Base-by-base conservation (phyloP, 2,329 filamentous ascomycete species). In the Immersiporthe knoxdaviesiana region DNA sequence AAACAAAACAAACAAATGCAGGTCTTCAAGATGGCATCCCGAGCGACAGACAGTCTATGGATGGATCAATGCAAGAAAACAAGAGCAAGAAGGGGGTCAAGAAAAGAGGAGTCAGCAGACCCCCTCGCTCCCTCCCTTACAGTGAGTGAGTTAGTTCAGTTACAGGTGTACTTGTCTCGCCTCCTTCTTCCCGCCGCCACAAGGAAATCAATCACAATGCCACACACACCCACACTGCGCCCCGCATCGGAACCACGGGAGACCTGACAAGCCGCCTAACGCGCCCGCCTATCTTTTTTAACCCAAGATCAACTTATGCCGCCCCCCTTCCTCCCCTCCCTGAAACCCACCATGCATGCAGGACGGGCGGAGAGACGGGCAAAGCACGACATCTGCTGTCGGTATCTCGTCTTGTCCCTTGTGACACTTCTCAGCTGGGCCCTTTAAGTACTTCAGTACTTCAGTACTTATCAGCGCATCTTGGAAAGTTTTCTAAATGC, bases 231-330 rank as follows among this genome's bases (percentile, higher is more conserved):
- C 11, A 4, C 37, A 47, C 44, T n/a, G 44, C 44, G 44, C 24
- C 24, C 37, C 61, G 41, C 14, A 47, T 27, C 16, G 18, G 27
- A 18, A 63, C 12, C 21, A 24, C 44, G 44, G 44, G n/a, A n/a
- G 44, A 63, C 32, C 41, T 50, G 61, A n/a, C 61, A n/a, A 52
- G 27, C 41, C 61, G 61, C 61, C 44, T 50, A 39, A 63, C 41
- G 61, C 61, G 61, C 44, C 44, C 61, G 44, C 61, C 61, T 65
- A 41, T 39, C 30, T 27, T 18, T 64, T 27, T 63, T 27, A 18
- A 35, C 41, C 27, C 63, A 37, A 3, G 39, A 3, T 30, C 1
- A 50, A 44, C 41, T 21, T 39, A 14, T 37, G 4, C 35, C 35
- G n/a, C n/a, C n/a, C n/a, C n/a, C n/a, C n/a, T n/a, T n/a, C n/a